Base-by-base conservation (phyloP, 164 flowering plant genomes). In the Piper betle region DNA sequence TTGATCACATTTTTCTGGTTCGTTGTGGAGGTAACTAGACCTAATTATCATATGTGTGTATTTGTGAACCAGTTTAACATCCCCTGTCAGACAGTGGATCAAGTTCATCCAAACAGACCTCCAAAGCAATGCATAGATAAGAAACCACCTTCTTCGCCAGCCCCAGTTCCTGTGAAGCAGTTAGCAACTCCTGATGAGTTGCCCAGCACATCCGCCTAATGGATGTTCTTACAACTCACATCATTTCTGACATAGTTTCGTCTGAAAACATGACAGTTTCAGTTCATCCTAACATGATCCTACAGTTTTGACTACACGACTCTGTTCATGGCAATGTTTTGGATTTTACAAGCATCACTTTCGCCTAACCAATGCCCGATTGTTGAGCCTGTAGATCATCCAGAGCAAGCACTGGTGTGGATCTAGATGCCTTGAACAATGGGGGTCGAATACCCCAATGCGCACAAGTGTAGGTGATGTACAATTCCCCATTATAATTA, bases 21-120 rank as follows among this genome's bases (percentile, higher is more conserved):
- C 3, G 55, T 53, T 25, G 33, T 25, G 33, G 33, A 25, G 33
- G 33, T 25, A 25, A 2, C 33, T 2, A 55, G 57, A 33, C 16
- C 39, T 55, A 17, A 33, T 55, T 18, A 13, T 4, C 11, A 25
- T 55, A 16, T 53, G 55, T 46, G 6, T 38, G 16, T 55, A 5
- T 33, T 55, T 13, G 39, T 55, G 39, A 38, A 25, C 8, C 58
- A 55, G 58, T 55, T 55, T 55, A 38, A 38, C 12, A 55, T 55
- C 33, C 58, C 58, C 33, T 25, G 39, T 11, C 37, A 55, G 58
- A 55, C 58, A 55, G 58, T 55, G 25, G 58, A 55, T 33, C 39
- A 55, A 55, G 58, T 55, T 55, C 58, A 55, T 55, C 58, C 58
- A 25, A 55, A n/a, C 3, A 55, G 58, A 25, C 58, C 58, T 19